Conservation (phyloP, 768 basidiomycete genomes). For the Trametes gibbosa region DNA sequence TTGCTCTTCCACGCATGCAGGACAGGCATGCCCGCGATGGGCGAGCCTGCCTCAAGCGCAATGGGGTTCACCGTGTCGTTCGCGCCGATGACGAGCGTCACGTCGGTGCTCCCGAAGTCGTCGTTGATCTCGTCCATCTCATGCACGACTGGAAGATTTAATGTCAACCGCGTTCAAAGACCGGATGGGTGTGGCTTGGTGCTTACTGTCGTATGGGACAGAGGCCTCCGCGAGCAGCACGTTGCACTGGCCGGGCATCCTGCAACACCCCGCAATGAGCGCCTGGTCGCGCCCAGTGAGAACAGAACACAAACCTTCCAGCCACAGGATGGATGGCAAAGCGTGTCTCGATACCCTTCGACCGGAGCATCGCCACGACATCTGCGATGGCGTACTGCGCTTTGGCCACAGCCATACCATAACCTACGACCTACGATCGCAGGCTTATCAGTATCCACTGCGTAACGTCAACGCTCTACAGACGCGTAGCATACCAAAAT, state of each 20-base stretch:
- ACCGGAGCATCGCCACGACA: slow-evolving; percentile 67
- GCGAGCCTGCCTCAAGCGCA: slow-evolving; percentile 79
- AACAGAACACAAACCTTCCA: slow-evolving; percentile 37
- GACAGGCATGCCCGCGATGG: slow-evolving; percentile 92
- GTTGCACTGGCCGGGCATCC: slow-evolving; percentile 93
- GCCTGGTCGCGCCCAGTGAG: not conserved
- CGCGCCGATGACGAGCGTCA: slow-evolving; percentile 89
- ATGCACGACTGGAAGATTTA: slow-evolving; percentile 74
- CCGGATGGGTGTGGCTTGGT: not conserved
- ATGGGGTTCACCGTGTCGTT: slow-evolving; percentile 94
- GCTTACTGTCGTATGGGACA: slow-evolving; percentile 84
- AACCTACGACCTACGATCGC: slow-evolving; percentile 63
- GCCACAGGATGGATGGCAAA: slow-evolving; percentile 91
- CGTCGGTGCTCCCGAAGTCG: slow-evolving; percentile 83
- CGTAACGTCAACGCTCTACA: not conserved
- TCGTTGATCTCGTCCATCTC: slow-evolving; percentile 97
- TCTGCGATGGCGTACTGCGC: slow-evolving; percentile 77
- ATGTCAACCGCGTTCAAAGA: not conserved
- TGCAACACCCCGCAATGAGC: slow-evolving; percentile 23
- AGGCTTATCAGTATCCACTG: not conserved
- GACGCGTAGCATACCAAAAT: slow-evolving; percentile 52
- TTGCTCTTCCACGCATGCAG: slow-evolving; percentile 93
- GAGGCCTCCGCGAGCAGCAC: slow-evolving; percentile 89
- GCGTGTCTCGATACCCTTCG: slow-evolving; percentile 76
- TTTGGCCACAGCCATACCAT: slow-evolving; percentile 92